These are phyloP conservation scores for Cunninghamia lanceolata DNA, from an alignment of 75 land plant genomes.

Conservation along the genomic window DNA sequence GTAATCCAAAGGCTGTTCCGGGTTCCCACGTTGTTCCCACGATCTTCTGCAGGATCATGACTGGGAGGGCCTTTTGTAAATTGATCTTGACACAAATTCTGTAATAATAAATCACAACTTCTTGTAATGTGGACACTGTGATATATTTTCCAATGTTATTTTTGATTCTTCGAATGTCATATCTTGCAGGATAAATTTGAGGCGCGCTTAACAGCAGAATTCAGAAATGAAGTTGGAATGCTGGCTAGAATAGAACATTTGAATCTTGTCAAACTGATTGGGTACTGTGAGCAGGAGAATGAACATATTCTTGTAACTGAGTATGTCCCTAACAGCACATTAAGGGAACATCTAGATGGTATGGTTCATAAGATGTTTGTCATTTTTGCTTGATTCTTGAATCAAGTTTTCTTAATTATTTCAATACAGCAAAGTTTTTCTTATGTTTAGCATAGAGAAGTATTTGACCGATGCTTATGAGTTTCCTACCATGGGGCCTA, in stretches of 20 bases:
- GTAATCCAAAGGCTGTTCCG: too few species aligned
- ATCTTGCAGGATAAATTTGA: constrained; percentile 63
- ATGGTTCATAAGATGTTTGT: constrained; percentile 11
- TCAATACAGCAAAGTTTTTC: neutral
- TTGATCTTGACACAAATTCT: too few species aligned
- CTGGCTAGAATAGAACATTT: constrained; percentile 79
- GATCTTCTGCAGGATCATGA: too few species aligned
- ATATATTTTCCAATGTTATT: too few species aligned
- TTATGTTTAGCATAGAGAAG: neutral
- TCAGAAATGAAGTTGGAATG: constrained; percentile 80
- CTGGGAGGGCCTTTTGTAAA: too few species aligned
- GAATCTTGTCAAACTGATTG: constrained; percentile 82
- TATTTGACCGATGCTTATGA: neutral
- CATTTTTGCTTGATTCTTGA: neutral
- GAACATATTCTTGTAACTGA: constrained; percentile 85
- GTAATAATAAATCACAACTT: too few species aligned
- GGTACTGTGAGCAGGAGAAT: constrained; percentile 69
- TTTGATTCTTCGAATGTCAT: neutral
- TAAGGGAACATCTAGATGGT: constrained; percentile 95
- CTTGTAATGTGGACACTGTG: too few species aligned
- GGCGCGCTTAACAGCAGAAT: constrained; percentile 52
- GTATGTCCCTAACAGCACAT: constrained; percentile 85
- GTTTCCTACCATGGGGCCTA: neutral
- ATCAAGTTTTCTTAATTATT: neutral
- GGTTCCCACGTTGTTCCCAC: neutral